Percentiles rank a stretch among this genome's conserved stretches.
phyloP scores from a whole-genome alignment of 2,329 filamentous ascomycete genomes.

The Emergomyces orientalis region DNA sequence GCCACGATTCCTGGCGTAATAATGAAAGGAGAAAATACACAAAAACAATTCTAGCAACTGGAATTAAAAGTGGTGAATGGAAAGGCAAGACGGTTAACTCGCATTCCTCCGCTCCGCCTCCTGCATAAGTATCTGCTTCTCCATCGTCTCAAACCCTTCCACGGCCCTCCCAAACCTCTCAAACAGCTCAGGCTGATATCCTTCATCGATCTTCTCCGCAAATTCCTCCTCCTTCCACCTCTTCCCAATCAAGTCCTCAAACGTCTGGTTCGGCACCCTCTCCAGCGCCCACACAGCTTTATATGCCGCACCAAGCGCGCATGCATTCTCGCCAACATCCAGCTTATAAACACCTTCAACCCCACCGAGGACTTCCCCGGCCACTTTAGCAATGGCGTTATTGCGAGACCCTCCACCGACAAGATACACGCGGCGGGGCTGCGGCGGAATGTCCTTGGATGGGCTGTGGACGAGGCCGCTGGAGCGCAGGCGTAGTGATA shows the following conservation, averaged over 20 bases:
- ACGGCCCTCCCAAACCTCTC: conserved; percentile 69
- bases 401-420: conserved; percentile 89
- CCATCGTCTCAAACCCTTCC: conserved; percentile 67
- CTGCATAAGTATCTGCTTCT: conserved; percentile 52
- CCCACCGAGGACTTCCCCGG: conserved; percentile 81
- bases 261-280: conserved; percentile 57
- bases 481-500: conserved; percentile 80
- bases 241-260: conserved; percentile 75
- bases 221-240: conserved; percentile 81
- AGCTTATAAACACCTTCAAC: conserved; percentile 85
- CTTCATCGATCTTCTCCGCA: conserved; percentile 70
- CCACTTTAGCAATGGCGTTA: conserved; percentile 72
- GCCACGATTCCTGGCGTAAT: no score
- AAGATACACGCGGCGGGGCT: conserved; percentile 83
- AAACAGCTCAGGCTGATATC: conserved; percentile 67
- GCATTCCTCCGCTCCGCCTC: conserved; percentile 12
- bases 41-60: not conserved
- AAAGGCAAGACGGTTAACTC: not conserved
- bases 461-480: conserved; percentile 60
- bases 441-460: conserved; percentile 55
- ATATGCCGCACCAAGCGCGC: conserved; percentile 86
- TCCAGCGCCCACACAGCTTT: conserved; percentile 92
- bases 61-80: not conserved
- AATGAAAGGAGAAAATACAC: no score
- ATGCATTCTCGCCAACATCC: conserved; percentile 91